Percentiles rank a stretch among this genome's conserved stretches.
Evolutionary conservation across 805 yeast species (phyloP).

Genomic region (Crinitomyces ghanaensis): DNA sequence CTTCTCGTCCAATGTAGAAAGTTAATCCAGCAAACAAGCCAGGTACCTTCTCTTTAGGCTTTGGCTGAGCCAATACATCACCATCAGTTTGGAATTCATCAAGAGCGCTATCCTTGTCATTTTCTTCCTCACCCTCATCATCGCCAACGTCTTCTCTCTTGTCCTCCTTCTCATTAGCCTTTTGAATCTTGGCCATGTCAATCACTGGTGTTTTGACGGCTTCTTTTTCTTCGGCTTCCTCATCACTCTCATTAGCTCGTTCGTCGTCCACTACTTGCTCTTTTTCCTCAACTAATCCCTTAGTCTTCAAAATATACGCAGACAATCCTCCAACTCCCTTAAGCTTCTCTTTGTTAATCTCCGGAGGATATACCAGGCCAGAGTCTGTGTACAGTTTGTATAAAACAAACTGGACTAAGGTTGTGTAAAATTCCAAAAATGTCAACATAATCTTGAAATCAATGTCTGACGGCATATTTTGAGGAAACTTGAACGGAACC

Average conservation of each 20-base stretch:
- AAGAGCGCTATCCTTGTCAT: constrained; percentile 36
- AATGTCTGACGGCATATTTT: constrained; percentile 84
- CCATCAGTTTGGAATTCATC: constrained; percentile 57
- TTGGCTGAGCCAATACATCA: constrained; percentile 53
- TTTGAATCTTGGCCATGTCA: constrained; percentile 29
- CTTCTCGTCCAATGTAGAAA: constrained; percentile 90
- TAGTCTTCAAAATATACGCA: constrained; percentile 61
- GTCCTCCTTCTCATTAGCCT: constrained; percentile 26
- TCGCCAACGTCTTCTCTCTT: constrained; percentile 22
- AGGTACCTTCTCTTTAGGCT: constrained; percentile 30
- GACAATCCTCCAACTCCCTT: constrained; percentile 86
- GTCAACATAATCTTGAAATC: constrained; percentile 97
- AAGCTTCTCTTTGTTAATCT: constrained; percentile 55
- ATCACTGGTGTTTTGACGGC: constrained; percentile 29
- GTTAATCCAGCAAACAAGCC: constrained; percentile 64
- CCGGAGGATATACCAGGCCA: constrained; percentile 85
- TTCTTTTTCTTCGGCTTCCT: constrained; percentile 32
- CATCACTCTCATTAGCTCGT: neutral
- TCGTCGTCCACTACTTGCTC: constrained; percentile 13
- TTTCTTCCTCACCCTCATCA: constrained; percentile 17
- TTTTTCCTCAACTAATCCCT: too few species aligned
- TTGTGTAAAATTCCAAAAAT: constrained; percentile 89
- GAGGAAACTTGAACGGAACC: constrained; percentile 94
- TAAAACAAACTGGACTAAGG: constrained; percentile 77
- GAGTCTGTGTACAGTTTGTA: constrained; percentile 77